Evolutionary conservation across 2,329 filamentous ascomycete genomes (phyloP), one percentile per base, ranked within the genome.

Genomic region (Epichloe hybrida): DNA sequence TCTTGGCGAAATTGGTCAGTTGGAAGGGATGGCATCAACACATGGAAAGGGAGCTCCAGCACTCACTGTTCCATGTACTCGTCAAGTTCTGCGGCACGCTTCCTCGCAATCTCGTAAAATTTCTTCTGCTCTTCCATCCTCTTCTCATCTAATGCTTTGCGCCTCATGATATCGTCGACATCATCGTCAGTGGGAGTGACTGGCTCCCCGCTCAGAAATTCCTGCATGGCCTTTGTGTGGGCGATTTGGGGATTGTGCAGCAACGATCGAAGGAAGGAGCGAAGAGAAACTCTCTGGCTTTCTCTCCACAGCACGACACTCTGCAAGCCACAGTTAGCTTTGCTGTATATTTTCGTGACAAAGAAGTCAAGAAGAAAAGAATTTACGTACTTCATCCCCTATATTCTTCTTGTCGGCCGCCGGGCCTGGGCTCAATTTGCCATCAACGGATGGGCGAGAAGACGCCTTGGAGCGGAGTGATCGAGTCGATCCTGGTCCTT

Each of bases 31-130:
- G 3, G 12, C 35, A 12, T 21, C 9, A 31, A 13, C 15, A 11
- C 9, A 12, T 15, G 15, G 36, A 35, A 23, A 20, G 6, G 12
- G 15, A 8, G 17, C 3, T 37, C 20, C 2, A 15, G 38, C 8
- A 54, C 82, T 67, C 68, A 88, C 83, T 95, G 69, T 68, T 98
- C 93, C 93, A 98, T 98, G 64, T 97, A 96, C 23, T 95, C 87
- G 66, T 98, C 93, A 48, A 98, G 75, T 62, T 97, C 93, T 5
- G 87, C 85, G 2, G 93, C 93, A 56, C 93, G 81, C 66, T 89
- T 83, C 57, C 89, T 77, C 8, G 93, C 93, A 62, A 98, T 90
- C 64, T 98, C 91, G 66, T 96, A 98, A 64, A 98, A 98, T 56
- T 83, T 80, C 63, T 83, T 86, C 65, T 98, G 93, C 66, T 98